Conservation (phyloP, 2,329 filamentous ascomycete species). For the Teratosphaeria gauchensis region DNA sequence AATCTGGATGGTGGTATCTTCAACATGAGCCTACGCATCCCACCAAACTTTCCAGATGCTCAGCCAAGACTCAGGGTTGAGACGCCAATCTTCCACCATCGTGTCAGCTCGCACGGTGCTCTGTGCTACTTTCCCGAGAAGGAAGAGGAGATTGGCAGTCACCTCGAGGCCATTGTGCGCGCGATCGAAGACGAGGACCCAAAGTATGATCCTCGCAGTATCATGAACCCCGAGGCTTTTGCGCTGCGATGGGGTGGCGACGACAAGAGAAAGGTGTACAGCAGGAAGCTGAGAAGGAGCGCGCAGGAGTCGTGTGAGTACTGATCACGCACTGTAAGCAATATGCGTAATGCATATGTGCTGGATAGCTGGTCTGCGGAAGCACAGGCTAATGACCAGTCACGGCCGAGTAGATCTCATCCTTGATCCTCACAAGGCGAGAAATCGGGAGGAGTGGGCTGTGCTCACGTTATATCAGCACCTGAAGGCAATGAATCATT, state of each 20-base stretch:
- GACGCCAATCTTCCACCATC: conserved; percentile 77
- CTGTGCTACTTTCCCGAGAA: conserved; percentile 70
- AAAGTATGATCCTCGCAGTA: conserved; percentile 79
- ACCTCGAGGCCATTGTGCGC: conserved; percentile 74
- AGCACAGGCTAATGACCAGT: neutral
- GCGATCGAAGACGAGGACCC: conserved; percentile 81
- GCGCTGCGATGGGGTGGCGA: conserved; percentile 75
- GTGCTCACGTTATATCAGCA: neutral
- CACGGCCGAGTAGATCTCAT: neutral
- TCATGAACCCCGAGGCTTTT: conserved; percentile 77
- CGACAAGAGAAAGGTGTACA: conserved; percentile 76
- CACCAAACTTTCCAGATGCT: conserved; percentile 66
- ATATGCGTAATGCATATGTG: neutral
- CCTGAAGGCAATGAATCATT: neutral
- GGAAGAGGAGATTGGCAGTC: conserved; percentile 66
- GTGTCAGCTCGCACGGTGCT: conserved; percentile 66
- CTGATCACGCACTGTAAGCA: neutral
- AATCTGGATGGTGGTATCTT: conserved; percentile 89
- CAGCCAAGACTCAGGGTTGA: conserved; percentile 77
- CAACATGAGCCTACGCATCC: conserved; percentile 68
- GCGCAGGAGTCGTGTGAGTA: conserved; percentile 49
- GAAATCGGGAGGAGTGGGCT: neutral
- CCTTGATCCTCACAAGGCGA: neutral
- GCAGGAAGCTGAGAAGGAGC: conserved; percentile 66
- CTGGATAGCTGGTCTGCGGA: neutral